phyloP scores from a whole-genome alignment of 768 basidiomycete species.

The Calvatia gigantea region DNA sequence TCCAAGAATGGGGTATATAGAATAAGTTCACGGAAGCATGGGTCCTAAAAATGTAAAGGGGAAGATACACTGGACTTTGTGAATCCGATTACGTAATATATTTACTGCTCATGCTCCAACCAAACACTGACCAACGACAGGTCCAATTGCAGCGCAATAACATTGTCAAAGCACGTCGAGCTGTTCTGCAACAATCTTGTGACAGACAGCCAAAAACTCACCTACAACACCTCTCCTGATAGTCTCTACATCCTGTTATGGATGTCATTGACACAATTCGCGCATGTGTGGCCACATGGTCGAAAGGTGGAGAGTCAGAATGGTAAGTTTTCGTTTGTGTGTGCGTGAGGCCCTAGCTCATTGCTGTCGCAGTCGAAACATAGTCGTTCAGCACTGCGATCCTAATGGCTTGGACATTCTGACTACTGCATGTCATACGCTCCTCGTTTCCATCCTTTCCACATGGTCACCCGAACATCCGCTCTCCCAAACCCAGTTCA shows the following conservation, averaged over 20 bases:
- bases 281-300: conserved; percentile 50
- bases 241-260: conserved; percentile 33
- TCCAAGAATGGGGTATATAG: too few relatives aligned
- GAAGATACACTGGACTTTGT: too few relatives aligned
- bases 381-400: conserved; percentile 59
- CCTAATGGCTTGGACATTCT: conserved; percentile 51
- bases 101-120: background rate
- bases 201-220: conserved; percentile 3
- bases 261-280: conserved; percentile 55
- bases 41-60: too few relatives aligned
- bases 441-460: conserved; percentile 54
- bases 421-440: conserved; percentile 65
- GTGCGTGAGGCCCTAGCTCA: conserved; percentile 13
- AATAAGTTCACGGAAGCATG: too few relatives aligned
- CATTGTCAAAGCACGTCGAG: conserved; percentile 4
- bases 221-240: background rate
- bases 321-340: conserved; percentile 42
- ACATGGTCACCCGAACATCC: conserved; percentile 49
- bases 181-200: background rate
- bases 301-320: conserved; percentile 54
- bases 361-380: conserved; percentile 50
- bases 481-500: conserved; percentile 48
- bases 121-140: background rate
- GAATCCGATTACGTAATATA: background rate
- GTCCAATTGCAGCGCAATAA: conserved; percentile 9